phyloP scores from a whole-genome alignment of 2,329 filamentous ascomycete species.

The Colletotrichum acutatum region DNA sequence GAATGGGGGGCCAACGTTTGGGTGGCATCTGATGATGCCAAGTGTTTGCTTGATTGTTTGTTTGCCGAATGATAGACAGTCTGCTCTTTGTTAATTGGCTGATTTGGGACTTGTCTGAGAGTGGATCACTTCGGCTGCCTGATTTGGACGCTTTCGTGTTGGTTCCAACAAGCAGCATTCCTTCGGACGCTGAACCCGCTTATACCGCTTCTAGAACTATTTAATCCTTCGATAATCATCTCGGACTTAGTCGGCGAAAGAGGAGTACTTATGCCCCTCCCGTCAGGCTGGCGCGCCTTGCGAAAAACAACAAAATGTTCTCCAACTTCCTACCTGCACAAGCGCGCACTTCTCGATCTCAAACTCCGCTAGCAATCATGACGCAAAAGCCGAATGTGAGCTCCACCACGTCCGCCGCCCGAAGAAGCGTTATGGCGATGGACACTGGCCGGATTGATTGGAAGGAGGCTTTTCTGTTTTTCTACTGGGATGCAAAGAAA shows the following conservation, averaged over 20 bases:
- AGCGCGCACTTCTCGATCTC: too few species aligned
- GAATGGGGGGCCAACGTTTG: background rate
- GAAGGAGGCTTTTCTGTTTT: slow-evolving; percentile 28
- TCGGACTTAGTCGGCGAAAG: background rate
- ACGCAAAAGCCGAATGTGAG: background rate
- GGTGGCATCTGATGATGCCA: background rate
- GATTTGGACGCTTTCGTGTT: background rate
- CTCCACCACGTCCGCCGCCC: too few species aligned
- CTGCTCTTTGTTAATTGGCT: background rate
- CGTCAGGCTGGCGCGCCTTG: background rate
- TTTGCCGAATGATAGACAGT: background rate
- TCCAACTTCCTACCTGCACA: background rate
- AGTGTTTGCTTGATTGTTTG: background rate
- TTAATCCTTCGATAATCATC: background rate
- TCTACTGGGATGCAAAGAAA: slow-evolving; percentile 18
- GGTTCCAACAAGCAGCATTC: background rate
- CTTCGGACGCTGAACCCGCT: background rate
- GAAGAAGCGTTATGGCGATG: background rate
- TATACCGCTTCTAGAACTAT: background rate
- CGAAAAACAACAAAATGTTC: background rate
- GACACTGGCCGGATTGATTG: background rate
- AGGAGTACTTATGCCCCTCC: background rate
- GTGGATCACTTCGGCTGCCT: background rate
- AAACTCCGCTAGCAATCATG: background rate
- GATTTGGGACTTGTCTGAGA: background rate